Evolutionary conservation across 2,329 filamentous ascomycete species (phyloP), one percentile per base, ranked within the genome.

Genomic region (Endothia cerciana): DNA sequence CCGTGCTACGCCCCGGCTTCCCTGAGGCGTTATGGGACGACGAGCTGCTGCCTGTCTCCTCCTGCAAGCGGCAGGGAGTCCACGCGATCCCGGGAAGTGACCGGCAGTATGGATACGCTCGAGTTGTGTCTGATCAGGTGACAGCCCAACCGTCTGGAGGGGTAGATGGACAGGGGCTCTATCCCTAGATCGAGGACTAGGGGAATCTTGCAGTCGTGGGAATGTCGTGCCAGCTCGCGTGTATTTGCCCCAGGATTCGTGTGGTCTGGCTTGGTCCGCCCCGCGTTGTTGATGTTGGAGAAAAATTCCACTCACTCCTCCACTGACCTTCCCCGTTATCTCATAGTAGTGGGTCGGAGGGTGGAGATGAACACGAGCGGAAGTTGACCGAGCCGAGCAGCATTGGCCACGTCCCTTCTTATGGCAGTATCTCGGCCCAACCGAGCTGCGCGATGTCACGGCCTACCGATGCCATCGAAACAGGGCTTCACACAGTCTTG

Each of bases 291-390:
- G 51, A 40, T 62, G 60, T 43, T 47, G 60, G 47, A 56, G 51
- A 36, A 55, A 58, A 43, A 28, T 56, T 43, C 61, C 63, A 61
- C 47, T 63, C 53, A 63, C 19, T 47, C 56, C 63, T 57, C 64
- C 66, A 65, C 41, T 49, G 63, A 43, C 55, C 53, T 61, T 49
- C 47, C 63, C 56, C 55, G 59, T 65, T 65, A 67, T 67, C 65
- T 65, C 63, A 63, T 59, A 40, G 53, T 22, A 38, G 58, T 63
- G 40, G 53, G 40, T 33, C 64, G 38, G 43, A n/a, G 40, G 36
- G 62, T 64, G 65, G 62, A 57, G 17, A 55, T 38, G 33, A 38
- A 43, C 38, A 30, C 33, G 43, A 15, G 53, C 63, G 63, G 65
- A 65, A 56, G 38, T 60, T 65, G 65, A 38, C 65, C 65, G 63